Percentiles rank a stretch among this genome's conserved stretches.
phyloP scores from a whole-genome alignment of 495 filamentous ascomycete genomes.

The Aspergillus funiculosus region DNA sequence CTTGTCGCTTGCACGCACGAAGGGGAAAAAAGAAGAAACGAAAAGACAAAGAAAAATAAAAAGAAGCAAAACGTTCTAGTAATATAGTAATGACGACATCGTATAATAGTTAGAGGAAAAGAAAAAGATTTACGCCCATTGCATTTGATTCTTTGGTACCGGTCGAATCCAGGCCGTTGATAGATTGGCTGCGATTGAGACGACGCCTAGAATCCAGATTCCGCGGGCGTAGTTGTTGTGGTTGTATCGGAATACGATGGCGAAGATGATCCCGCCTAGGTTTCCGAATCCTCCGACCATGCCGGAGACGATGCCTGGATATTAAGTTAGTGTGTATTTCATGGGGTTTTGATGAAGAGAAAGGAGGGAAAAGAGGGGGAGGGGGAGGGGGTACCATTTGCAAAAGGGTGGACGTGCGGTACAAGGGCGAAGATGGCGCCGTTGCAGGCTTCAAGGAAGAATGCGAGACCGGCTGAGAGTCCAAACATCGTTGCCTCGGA shows the following conservation, averaged over 20 bases:
- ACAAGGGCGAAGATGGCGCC: conserved; percentile 81
- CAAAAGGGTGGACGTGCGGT: conserved; percentile 74
- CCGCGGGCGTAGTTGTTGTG: conserved; percentile 58
- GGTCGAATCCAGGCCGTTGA: conserved; percentile 66
- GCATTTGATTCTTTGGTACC: conserved; percentile 43
- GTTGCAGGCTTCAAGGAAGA: conserved; percentile 82
- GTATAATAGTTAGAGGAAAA: neutral
- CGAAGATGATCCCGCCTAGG: conserved; percentile 78
- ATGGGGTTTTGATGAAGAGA: neutral
- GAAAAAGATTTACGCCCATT: conserved; percentile 10
- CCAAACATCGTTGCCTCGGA: conserved; percentile 64
- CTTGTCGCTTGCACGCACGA: neutral
- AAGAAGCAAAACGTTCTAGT: neutral
- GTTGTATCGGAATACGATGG: conserved; percentile 77
- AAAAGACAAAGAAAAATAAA: conserved; percentile 1
- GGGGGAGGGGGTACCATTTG: conserved; percentile 54
- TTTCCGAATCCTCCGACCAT: conserved; percentile 75
- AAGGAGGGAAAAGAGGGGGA: neutral
- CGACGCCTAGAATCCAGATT: conserved; percentile 79
- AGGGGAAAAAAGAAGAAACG: neutral
- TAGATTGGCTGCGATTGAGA: conserved; percentile 63
- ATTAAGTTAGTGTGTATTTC: conserved; percentile 6
- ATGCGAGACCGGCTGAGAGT: conserved; percentile 63
- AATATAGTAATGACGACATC: neutral
- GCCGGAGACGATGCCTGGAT: conserved; percentile 65